Evolutionary conservation across 352 stramenopile genomes (phyloP), one percentile per base, ranked within the genome.

Genomic region (Phytopythium helicoides): DNA sequence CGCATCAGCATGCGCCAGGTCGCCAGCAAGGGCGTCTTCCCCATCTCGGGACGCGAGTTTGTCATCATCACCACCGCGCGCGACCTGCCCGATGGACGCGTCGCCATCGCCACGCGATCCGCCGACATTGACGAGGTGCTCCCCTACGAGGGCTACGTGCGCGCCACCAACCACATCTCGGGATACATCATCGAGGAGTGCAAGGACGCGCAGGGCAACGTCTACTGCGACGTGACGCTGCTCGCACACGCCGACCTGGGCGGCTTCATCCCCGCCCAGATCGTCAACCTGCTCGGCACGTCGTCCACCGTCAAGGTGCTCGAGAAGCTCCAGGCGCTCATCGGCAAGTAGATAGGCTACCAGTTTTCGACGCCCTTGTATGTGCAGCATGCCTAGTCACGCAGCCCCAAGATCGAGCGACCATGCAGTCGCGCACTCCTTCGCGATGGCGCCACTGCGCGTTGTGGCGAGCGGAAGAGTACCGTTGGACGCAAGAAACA

Each of bases 251-350:
- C 77, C 47, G 81, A 93, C 46, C 62, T 93, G 45, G 60, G 74
- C 9, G 83, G 83, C n/a, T 91, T 83, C 64, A 89, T 93, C 55
- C 83, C 83, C 25, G 68, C 83, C 21, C 78, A 68, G 47, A 71
- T 93, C 48, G 78, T 91, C 63, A 93, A 91, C 71, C 87, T 88
- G 78, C 76, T 92, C 45, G 81, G 81, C 59, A 92, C 81, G 59
- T 92, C 81, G 6, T 78, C 81, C n/a, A 92, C 81, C 2, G 73
- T 88, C 55, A 88, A 92, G 66, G 77, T 89, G 38, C 71, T 92
- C n/a, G 61, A 68, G 46, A 89, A 78, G 61, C 67, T 92, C 52
- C 71, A 87, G 58, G 60, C 54, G 35, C 64, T 89, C 46, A 72
- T 52, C 16, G 42, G 48, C 48, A 64, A 73, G 60, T 65, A 76